Evolutionary conservation across 441 rosid genomes (phyloP).

Genomic region (Macaranga tanarius): DNA sequence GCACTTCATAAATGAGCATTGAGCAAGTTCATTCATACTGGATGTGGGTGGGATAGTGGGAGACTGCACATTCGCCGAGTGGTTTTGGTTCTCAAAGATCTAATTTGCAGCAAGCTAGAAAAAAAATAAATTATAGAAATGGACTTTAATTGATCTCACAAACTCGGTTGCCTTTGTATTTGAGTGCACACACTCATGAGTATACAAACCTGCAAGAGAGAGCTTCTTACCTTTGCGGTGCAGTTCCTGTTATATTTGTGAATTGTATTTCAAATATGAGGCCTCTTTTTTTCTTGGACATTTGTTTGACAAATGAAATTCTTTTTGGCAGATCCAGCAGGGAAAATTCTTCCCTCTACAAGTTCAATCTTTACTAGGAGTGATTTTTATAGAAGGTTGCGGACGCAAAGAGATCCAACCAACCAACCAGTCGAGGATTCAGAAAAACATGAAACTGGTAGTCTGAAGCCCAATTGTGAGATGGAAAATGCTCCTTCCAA

Average conservation of each 20-base stretch:
- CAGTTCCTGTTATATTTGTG: neutral
- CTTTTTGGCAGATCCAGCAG: conserved; percentile 30
- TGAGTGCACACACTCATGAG: neutral
- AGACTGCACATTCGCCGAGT: neutral
- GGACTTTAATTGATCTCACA: neutral
- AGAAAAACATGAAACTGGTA: conserved; percentile 26
- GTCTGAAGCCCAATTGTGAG: conserved; percentile 27
- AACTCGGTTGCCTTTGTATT: neutral
- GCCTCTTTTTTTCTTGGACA: neutral
- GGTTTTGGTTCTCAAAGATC: neutral
- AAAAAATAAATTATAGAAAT: neutral
- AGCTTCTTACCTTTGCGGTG: neutral
- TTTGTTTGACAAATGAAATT: neutral
- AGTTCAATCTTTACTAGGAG: conserved; percentile 39
- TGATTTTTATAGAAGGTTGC: conserved; percentile 31
- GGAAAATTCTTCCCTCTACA: conserved; percentile 34
- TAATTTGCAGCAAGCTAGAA: neutral
- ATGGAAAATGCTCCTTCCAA: conserved; percentile 25
- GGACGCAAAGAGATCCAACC: conserved; percentile 31
- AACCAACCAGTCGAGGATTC: conserved; percentile 25
- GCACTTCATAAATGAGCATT: neutral
- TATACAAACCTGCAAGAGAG: neutral
- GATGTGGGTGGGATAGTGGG: neutral
- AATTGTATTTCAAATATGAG: neutral
- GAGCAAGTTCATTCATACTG: neutral